Percentiles rank a stretch among this genome's conserved stretches.
phyloP scores from a whole-genome alignment of 208 protist genomes.

The Vickermania spadyakhi region DNA sequence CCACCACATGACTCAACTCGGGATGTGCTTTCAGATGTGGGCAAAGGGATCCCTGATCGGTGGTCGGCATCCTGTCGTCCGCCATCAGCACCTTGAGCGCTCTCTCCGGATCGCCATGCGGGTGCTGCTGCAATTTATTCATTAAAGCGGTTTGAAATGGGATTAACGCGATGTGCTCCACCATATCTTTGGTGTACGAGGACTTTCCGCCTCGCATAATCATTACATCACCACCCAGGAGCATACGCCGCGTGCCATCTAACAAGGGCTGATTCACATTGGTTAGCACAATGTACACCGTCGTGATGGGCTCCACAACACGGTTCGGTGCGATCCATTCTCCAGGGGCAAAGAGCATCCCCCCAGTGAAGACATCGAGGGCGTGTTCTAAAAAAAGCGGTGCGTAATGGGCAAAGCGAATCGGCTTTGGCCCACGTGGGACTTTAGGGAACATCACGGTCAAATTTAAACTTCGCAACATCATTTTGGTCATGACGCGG shows the following conservation, averaged over 20 bases:
- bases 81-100: not conserved
- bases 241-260: not conserved
- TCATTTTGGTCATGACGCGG: not conserved
- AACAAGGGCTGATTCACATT: not conserved
- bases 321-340: not conserved
- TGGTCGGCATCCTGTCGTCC: not conserved
- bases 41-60: not conserved
- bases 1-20: not conserved
- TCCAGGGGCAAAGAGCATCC: not conserved
- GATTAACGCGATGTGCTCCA: not conserved
- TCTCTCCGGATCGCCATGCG: not conserved
- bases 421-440: not conserved
- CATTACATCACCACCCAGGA: not conserved
- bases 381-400: not conserved
- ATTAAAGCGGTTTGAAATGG: not conserved
- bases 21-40: not conserved
- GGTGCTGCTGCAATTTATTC: not conserved
- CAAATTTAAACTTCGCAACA: not conserved
- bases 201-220: not conserved
- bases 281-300: not conserved
- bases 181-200: not conserved
- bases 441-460: not conserved
- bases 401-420: not conserved
- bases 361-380: not conserved
- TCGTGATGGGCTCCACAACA: not conserved